These are phyloP conservation scores for Chaetomiaceae sp. DNA, from an alignment of 2,329 filamentous ascomycete genomes.

Conservation along the genomic window DNA sequence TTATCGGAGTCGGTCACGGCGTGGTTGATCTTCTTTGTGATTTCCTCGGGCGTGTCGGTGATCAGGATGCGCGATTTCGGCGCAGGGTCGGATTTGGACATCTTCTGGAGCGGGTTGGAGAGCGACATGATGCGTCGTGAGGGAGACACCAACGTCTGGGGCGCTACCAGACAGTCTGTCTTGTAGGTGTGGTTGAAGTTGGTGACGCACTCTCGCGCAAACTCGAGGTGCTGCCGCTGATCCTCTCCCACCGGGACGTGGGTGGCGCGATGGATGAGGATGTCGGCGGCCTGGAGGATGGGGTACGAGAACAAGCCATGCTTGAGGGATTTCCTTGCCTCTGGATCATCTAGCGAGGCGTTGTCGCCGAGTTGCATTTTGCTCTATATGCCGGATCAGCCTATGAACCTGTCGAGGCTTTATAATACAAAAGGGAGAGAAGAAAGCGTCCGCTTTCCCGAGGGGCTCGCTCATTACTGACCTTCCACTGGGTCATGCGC, in stretches of 20 bases:
- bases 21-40: slow-evolving; percentile 63
- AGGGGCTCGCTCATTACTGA: slow-evolving; percentile 32
- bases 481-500: slow-evolving; percentile 99
- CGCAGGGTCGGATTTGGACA: slow-evolving; percentile 84
- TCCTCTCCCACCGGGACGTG: slow-evolving; percentile 97
- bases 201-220: slow-evolving; percentile 77
- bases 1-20: slow-evolving; percentile 72
- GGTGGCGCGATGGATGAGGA: slow-evolving; percentile 84
- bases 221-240: slow-evolving; percentile 90
- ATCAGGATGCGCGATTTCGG: slow-evolving; percentile 75
- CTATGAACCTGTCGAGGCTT: not conserved
- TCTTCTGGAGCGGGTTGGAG: slow-evolving; percentile 71
- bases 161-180: slow-evolving; percentile 55
- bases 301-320: slow-evolving; percentile 94
- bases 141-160: slow-evolving; percentile 70
- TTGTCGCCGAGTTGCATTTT: slow-evolving; percentile 65
- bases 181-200: slow-evolving; percentile 80
- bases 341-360: slow-evolving; percentile 53
- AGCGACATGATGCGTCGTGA: slow-evolving; percentile 88
- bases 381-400: slow-evolving; percentile 45
- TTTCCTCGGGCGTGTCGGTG: slow-evolving; percentile 62
- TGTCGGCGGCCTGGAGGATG: slow-evolving; percentile 90
- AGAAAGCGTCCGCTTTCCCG: too few species aligned
- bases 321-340: slow-evolving; percentile 61
- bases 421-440: too few species aligned